Evolutionary conservation across 2,329 filamentous ascomycete species (phyloP), one percentile per base, ranked within the genome.

Genomic region (Sporothrix globosa): DNA sequence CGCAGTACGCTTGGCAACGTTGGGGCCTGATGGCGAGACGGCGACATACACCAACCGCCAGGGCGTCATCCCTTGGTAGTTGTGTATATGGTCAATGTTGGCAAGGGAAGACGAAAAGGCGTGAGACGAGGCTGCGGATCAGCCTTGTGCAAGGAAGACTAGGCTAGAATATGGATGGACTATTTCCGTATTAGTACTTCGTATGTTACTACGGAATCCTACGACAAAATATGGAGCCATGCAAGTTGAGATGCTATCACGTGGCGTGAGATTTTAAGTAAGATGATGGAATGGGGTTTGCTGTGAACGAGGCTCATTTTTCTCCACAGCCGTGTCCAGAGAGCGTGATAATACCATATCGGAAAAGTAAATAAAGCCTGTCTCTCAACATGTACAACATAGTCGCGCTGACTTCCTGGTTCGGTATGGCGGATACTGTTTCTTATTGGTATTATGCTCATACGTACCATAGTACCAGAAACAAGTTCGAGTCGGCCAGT

Each of bases 1-100:
- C 50, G 73, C 79, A 21, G 76, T 78, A 3, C 73, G 78, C 52
- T 71, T 81, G 72, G 79, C 79, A 0, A 77, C 76, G 13, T 41
- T 76, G 14, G 74, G 71, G 1, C 69, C 75, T 5, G 77, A 77
- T 56, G 79, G 79, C 0, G 76, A 77, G 3, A 78, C 75, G 0
- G 76, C 69, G 13, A 80, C 77, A 0, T 76, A 76, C 4, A 76
- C 75, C 17, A 73, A 77, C 60, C 65, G 69, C 2, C 56, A 78
- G 4, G 78, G 77, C 7, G 5, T 66, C 14, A 53, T 74, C 7
- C 41, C 60, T 44, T 74, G 73, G 73, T 74, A 72, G 67, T 48
- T n/a, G 27, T 30, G 27, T n/a, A 21, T 17, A 17, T 58, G 14
- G 5, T 14, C 3, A 24, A 41, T 50, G 44, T 9, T 11, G 58